Conservation (phyloP, 257 asterid genomes). For the Solanum arcanum region DNA sequence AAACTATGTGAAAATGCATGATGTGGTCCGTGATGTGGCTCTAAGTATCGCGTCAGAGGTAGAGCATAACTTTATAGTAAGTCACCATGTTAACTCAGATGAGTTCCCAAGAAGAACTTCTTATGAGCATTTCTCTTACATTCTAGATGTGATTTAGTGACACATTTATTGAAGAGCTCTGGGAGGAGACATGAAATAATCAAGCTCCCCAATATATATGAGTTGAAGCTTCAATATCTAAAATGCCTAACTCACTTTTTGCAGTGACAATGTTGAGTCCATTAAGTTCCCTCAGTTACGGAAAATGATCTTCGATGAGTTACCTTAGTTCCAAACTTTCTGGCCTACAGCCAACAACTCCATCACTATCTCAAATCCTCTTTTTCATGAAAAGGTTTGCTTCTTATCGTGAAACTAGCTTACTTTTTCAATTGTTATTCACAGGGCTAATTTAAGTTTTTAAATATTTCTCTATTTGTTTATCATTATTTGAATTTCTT, state of each 20-base stretch:
- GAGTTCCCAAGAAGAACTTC: background rate
- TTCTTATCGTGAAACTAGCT: no score
- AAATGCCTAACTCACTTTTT: no score
- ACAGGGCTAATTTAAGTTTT: background rate
- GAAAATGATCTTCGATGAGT: no score
- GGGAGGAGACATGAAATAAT: no score
- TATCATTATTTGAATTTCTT: background rate
- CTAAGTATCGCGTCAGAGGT: background rate
- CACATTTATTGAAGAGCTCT: background rate
- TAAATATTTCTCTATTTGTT: background rate
- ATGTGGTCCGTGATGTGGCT: constrained; percentile 4
- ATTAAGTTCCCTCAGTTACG: no score
- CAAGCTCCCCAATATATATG: no score
- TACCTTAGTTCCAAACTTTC: no score
- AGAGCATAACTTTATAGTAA: background rate
- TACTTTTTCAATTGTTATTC: background rate
- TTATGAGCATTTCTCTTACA: background rate
- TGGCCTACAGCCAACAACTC: no score
- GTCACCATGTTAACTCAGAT: background rate
- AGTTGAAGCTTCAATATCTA: no score
- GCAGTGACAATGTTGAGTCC: no score
- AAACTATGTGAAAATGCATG: background rate
- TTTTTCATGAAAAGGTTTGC: no score
- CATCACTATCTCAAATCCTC: no score
- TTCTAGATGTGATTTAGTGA: background rate